Conservation (phyloP, 2,329 filamentous ascomycete genomes). For the Fonsecaea nubica region DNA sequence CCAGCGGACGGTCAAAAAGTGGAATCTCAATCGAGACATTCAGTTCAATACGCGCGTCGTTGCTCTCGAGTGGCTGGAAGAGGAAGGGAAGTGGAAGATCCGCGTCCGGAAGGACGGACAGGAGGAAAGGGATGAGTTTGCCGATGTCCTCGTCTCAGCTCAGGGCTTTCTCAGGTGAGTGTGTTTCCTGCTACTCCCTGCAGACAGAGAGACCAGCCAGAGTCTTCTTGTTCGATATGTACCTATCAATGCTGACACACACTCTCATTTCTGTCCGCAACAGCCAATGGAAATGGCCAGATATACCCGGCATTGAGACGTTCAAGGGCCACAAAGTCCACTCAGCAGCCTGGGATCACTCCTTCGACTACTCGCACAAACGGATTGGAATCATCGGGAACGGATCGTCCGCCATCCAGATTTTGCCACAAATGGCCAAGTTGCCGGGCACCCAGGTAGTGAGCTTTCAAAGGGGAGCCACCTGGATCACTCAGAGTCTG, state of each 20-base stretch:
- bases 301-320: conserved; percentile 40
- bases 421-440: conserved; percentile 42
- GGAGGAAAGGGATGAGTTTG: conserved; percentile 41
- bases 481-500: conserved; percentile 45
- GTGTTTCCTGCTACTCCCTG: too few species aligned
- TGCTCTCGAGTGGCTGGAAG: conserved; percentile 50
- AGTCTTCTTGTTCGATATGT: too few species aligned
- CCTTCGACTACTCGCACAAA: conserved; percentile 41
- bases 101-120: conserved; percentile 42
- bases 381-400: conserved; percentile 44
- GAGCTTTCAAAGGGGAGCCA: conserved; percentile 45
- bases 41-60: conserved; percentile 48
- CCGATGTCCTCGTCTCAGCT: conserved; percentile 48
- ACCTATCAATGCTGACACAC: not conserved
- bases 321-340: conserved; percentile 43
- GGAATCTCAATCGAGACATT: conserved; percentile 49
- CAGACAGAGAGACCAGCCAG: too few species aligned
- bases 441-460: conserved; percentile 39
- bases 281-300: conserved; percentile 43
- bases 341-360: conserved; percentile 42
- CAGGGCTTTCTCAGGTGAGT: conserved; percentile 41
- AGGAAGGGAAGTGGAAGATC: conserved; percentile 47
- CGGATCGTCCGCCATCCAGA: conserved; percentile 49
- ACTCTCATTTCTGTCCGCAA: not conserved
- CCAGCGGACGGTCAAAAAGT: conserved; percentile 49